Evolutionary conservation across 2,329 filamentous ascomycete species (phyloP).

Genomic region (Botrytis fragariae): DNA sequence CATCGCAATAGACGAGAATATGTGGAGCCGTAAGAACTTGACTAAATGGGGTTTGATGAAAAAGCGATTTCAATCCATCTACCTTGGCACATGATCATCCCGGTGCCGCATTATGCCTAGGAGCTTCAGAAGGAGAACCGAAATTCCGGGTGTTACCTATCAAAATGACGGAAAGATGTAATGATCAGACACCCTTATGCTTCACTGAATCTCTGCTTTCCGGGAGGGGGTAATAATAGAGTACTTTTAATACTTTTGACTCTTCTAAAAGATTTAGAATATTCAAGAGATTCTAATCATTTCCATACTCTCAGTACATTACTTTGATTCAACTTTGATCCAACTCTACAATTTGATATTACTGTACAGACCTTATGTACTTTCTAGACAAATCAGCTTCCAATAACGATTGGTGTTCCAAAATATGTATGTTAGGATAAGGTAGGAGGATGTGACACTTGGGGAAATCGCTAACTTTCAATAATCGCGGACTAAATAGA

Average conservation of each 20-base stretch:
- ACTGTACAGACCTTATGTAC: too few relatives aligned
- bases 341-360: too few relatives aligned
- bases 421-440: too few relatives aligned
- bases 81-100: background rate
- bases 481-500: too few relatives aligned
- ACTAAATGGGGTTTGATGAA: background rate
- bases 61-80: background rate
- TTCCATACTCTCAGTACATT: too few relatives aligned
- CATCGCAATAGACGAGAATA: background rate
- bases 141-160: background rate
- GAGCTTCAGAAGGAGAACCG: background rate
- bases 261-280: too few relatives aligned
- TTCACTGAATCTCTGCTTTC: background rate
- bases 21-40: background rate
- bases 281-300: background rate
- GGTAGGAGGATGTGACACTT: too few relatives aligned
- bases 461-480: too few relatives aligned
- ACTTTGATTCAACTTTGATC: too few relatives aligned
- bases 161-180: background rate
- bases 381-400: too few relatives aligned
- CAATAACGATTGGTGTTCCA: too few relatives aligned
- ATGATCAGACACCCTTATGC: background rate
- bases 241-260: background rate
- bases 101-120: background rate
- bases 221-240: too few relatives aligned